phyloP scores from a whole-genome alignment of 768 basidiomycete species.

The Tephrocybe sp. region DNA sequence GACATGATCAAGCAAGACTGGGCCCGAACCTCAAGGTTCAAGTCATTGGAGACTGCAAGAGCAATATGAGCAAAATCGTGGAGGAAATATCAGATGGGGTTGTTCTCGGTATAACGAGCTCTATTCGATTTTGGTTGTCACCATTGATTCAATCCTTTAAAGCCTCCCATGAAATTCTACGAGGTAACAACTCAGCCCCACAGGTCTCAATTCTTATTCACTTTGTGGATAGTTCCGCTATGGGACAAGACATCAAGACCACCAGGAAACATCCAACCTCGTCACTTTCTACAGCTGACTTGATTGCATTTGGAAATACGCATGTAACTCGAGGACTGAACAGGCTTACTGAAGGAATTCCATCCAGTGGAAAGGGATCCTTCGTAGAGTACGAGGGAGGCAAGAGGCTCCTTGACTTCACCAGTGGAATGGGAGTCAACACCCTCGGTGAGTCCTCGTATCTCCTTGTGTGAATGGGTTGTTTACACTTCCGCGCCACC shows the following conservation, averaged over 20 bases:
- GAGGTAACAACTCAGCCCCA: too few relatives aligned
- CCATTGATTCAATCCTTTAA: too few relatives aligned
- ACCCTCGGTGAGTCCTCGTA: slow-evolving; percentile 78
- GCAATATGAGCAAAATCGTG: too few relatives aligned
- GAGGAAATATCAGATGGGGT: too few relatives aligned
- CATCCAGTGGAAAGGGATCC: slow-evolving; percentile 70
- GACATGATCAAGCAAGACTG: too few relatives aligned
- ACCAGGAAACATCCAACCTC: not conserved
- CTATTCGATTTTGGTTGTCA: too few relatives aligned
- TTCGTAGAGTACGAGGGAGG: slow-evolving; percentile 75
- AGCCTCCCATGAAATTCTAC: not conserved
- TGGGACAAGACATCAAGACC: not conserved
- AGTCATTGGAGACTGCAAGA: too few relatives aligned
- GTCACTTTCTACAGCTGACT: slow-evolving; percentile 2
- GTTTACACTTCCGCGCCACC: too few relatives aligned
- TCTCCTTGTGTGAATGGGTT: too few relatives aligned
- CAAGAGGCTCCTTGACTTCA: slow-evolving; percentile 77
- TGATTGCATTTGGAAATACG: slow-evolving; percentile 39
- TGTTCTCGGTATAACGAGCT: too few relatives aligned
- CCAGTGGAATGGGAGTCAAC: slow-evolving; percentile 84
- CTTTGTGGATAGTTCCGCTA: not conserved
- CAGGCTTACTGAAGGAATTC: slow-evolving; percentile 51
- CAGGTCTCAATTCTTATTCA: too few relatives aligned
- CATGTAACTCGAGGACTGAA: slow-evolving; percentile 48
- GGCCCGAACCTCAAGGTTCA: too few relatives aligned